A percentile compares a stretch with the other conserved stretches of the same genome.
Conservation (phyloP, 768 basidiomycete genomes). For the Termitomyces sp. region DNA sequence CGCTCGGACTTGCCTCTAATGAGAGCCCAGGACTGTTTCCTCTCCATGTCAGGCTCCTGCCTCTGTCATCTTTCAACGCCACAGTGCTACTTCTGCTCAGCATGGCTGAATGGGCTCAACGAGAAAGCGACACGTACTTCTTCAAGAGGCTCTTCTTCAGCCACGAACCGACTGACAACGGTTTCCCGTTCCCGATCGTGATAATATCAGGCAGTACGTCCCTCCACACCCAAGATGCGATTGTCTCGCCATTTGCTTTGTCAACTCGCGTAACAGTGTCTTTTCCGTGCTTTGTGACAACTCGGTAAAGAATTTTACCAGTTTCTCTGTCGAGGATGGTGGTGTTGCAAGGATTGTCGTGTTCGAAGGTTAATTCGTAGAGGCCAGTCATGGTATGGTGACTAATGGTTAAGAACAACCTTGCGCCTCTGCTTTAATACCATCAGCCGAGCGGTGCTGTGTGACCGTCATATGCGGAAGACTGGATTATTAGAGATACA, state of each 20-base stretch:
- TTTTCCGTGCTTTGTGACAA: constrained; percentile 31
- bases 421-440: neutral
- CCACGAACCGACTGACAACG: constrained; percentile 31
- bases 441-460: too few species aligned
- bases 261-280: constrained; percentile 32
- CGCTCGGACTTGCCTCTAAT: constrained; percentile 28
- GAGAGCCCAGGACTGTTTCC: constrained; percentile 33
- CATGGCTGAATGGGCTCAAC: neutral
- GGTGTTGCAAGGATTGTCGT: constrained; percentile 44
- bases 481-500: too few species aligned
- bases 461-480: too few species aligned
- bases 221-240: constrained; percentile 40
- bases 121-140: constrained; percentile 26
- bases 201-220: constrained; percentile 37
- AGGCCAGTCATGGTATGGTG: constrained; percentile 15
- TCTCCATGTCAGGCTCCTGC: constrained; percentile 41
- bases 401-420: neutral
- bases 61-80: constrained; percentile 31
- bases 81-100: constrained; percentile 30
- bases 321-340: constrained; percentile 30
- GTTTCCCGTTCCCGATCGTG: constrained; percentile 30
- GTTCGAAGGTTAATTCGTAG: constrained; percentile 32
- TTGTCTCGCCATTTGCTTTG: constrained; percentile 28
- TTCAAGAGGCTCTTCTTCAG: constrained; percentile 39
- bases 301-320: constrained; percentile 34